Evolutionary conservation across 2,329 filamentous ascomycete genomes (phyloP), one percentile per base, ranked within the genome.

Genomic region (Lasiodiplodia theobromae): DNA sequence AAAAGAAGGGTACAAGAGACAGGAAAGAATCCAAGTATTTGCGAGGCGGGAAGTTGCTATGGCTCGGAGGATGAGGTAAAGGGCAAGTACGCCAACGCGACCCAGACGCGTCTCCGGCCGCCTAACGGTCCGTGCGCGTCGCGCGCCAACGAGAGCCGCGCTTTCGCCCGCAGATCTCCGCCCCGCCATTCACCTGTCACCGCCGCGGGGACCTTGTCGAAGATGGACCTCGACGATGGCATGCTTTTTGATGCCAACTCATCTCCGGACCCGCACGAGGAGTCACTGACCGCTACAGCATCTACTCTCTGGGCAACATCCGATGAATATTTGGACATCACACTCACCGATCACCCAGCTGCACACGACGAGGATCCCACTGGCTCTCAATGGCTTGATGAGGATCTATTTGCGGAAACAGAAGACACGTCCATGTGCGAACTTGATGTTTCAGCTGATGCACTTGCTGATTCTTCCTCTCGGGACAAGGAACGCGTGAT

Each of bases 401-500:
- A 49, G 31, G 21, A 66, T n/a, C 23, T 66, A 6, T 49, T 66
- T 47, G 23, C 21, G 18, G 12, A 31, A 10, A 21, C 31, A 70
- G 77, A 40, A 49, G 34, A 63, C 16, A 12, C 25, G 10, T 23
- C 47, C 14, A 31, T 14, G 31, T 37, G 23, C 23, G 65, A 49
- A 51, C 25, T 38, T 4, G 28, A 23, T 4, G 11, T 51, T 3
- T 12, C 40, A 1, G n/a, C 40, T 47, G 25, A 10, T 21, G 10
- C 21, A 6, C 21, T 28, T 23, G 3, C 21, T n/a, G 31, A 28
- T 44, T 12, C 21, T 58, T 31, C 3, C n/a, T 6, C 14, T 21
- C 6, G 18, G 14, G 54, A 21, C 56, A 80, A 77, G 49, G 31
- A 71, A 14, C 76, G 79, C 73, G 81, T 86, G 16, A 83, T 88